Evolutionary conservation across 176 grass and related monocot species (phyloP).

Genomic region (Puccinellia tenuiflora): DNA sequence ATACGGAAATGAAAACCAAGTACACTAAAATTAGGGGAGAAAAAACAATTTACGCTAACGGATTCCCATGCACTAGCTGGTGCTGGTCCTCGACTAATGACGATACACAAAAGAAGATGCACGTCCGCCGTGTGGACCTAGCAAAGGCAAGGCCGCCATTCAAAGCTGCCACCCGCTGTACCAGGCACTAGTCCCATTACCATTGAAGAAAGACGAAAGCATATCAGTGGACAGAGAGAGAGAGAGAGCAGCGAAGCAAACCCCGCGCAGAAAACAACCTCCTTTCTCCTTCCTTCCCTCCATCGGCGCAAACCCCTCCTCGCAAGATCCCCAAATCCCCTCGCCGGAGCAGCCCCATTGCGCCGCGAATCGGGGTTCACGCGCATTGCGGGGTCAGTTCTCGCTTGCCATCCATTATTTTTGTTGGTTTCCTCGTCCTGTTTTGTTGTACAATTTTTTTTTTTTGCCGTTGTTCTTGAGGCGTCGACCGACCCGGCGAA

Average conservation of each 20-base stretch:
- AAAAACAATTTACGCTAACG: neutral
- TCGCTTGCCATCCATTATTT: neutral
- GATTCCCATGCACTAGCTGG: neutral
- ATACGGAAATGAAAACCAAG: neutral
- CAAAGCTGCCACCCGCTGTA: conserved; percentile 38
- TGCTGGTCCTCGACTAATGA: neutral
- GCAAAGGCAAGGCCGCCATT: conserved; percentile 8
- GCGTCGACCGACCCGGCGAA: neutral
- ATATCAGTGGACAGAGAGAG: neutral
- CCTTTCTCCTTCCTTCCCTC: neutral
- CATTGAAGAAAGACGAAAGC: neutral
- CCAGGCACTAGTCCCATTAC: neutral
- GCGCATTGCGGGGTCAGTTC: conserved; percentile 20
- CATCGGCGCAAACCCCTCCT: neutral
- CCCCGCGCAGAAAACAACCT: conserved; percentile 10
- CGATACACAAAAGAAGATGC: conserved; percentile 12
- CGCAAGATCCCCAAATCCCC: conserved; percentile 22
- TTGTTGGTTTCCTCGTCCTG: neutral
- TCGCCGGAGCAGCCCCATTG: conserved; percentile 22
- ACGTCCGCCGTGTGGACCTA: conserved; percentile 25
- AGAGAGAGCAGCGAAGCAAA: neutral
- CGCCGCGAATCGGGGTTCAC: neutral
- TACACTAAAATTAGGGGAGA: neutral
- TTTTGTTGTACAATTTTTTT: neutral
- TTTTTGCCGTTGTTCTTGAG: neutral